A percentile compares a stretch with the other conserved stretches of the same genome.
phyloP scores from a whole-genome alignment of 352 stramenopile genomes.

The Globisporangium ultimum region DNA sequence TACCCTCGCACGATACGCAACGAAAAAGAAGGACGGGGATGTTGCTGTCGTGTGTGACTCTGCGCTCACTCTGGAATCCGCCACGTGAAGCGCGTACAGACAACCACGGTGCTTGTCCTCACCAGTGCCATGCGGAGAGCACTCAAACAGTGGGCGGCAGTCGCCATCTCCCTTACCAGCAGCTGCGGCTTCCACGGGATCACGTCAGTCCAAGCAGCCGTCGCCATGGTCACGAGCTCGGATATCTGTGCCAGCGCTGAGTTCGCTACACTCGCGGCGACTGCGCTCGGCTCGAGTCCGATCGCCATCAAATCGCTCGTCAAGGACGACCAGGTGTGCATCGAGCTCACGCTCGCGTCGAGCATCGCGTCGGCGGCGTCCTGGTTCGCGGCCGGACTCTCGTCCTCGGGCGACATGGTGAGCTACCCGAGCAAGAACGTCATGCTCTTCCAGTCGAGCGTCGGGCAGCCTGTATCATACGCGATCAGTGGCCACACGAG shows the following conservation, averaged over 20 bases:
- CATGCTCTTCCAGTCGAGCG: conserved; percentile 60
- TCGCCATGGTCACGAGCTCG: conserved; percentile 18
- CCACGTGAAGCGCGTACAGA: no score
- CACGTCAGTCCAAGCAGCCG: conserved; percentile 4
- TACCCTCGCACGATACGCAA: no score
- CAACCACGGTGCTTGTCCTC: no score
- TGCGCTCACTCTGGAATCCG: no score
- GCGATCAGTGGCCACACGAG: conserved; percentile 47
- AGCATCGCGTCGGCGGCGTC: conserved; percentile 27
- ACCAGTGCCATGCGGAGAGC: no score
- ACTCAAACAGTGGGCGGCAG: no score
- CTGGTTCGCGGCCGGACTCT: conserved; percentile 67
- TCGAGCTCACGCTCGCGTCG: conserved; percentile 57
- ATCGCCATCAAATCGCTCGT: conserved; percentile 59
- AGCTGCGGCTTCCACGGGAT: no score
- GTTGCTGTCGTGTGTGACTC: no score
- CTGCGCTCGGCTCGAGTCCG: conserved; percentile 49
- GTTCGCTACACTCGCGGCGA: conserved; percentile 44
- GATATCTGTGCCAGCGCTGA: conserved; percentile 54
- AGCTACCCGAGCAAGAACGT: conserved; percentile 64
- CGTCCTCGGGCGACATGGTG: conserved; percentile 48
- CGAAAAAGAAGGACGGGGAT: no score
- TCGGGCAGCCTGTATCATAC: conserved; percentile 40
- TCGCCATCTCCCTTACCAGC: no score
- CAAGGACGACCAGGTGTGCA: conserved; percentile 50